Base-by-base conservation (phyloP, 2,329 filamentous ascomycete genomes). In the Chaetomium olivaceum region DNA sequence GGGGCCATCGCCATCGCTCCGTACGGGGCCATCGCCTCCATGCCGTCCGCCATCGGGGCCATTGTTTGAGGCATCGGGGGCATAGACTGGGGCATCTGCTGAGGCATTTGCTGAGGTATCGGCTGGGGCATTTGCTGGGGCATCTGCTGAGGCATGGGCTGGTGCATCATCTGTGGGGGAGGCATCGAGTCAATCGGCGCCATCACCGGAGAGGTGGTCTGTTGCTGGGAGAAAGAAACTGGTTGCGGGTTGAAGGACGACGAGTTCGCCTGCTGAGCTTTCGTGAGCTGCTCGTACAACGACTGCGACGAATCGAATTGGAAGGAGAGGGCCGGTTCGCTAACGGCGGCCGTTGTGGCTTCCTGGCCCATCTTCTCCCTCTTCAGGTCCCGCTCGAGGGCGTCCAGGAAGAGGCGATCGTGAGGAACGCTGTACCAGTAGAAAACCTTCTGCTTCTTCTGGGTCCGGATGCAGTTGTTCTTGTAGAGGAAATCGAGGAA, bases 401-500 rank as follows among this genome's bases (percentile, higher is more conserved):
- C 95, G 81, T 99, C 95, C 72, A 99, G 89, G 81, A 99, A 99
- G 60, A 99, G 88, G 62, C 95, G 89, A 80, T 99, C 95, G 78
- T 99, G 95, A 1, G 95, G 95, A 57, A 99, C 95, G 82, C 93
- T 97, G 81, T 98, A 99, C 95, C 95, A 99, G 82, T 98, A 99
- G 76, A 99, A 99, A 71, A 99, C 95, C 84, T 99, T 99, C 77
- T 99, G 95, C 86, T 99, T 99, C 88, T 99, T 99, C 80, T 99
- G 95, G 46, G 95, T 99, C 73, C 95, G 90, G 73, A 99, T 99
- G 85, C 95, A 99, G 84, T 99, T 99, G 87, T 99, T 99, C 86
- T 99, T 99, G 88, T 99, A 99, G 54, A 99, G 85, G 78, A 98
- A 99, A 80, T 99, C 95, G 68, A 99, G 87, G 81, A 99, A 99